Base-by-base conservation (phyloP, 495 filamentous ascomycete species). In the Echria macrotheca region DNA sequence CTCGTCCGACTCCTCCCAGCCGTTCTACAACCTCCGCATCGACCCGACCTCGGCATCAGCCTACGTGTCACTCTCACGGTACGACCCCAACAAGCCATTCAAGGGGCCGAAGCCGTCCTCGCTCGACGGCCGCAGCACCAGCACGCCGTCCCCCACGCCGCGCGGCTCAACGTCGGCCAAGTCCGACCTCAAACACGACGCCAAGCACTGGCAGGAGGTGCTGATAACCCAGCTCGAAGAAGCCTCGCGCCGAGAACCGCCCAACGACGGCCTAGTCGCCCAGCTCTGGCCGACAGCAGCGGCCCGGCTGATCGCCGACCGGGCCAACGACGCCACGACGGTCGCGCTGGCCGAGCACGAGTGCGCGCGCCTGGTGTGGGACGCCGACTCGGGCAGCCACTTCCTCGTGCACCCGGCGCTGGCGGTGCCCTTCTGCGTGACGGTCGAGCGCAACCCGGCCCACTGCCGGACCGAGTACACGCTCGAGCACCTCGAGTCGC, bases 351-450 rank as follows among this genome's bases (percentile, higher is more conserved):
- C 84, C 4, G 81, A 82, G 41, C 77, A 82, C 39, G 86, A 91
- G 59, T 84, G 82, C 31, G 86, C 79, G 41, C 78, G 81, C 6
- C 72, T 91, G 2, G 78, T 83, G 6, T 89, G 83, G 83, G 80
- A 87, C 60, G 67, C 73, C 12, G 74, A 80, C 44, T 71, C 70
- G 41, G 60, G 70, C 41, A 75, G 74, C 32, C 87, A 90, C 64
- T 84, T 85, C 58, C 71, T 91, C 9, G 80, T 81, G 23, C 86
- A 90, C 59, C 86, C 86, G 14, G 76, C 79, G 0, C 67, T 88
- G 15, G 77, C 71, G 18, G 79, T 76, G 26, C 77, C 77, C 4
- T 80, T 80, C 54, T 68, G 72, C 50, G 65, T 79, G 22, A 75
- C 76, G 53, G 65, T 74, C 54, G 68, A 68, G 65, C 68, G 62